Percentiles rank a stretch among this genome's conserved stretches.
These are phyloP conservation scores for Yamadazyma sp. DNA, from an alignment of 805 yeast species.

Conservation along the genomic window DNA sequence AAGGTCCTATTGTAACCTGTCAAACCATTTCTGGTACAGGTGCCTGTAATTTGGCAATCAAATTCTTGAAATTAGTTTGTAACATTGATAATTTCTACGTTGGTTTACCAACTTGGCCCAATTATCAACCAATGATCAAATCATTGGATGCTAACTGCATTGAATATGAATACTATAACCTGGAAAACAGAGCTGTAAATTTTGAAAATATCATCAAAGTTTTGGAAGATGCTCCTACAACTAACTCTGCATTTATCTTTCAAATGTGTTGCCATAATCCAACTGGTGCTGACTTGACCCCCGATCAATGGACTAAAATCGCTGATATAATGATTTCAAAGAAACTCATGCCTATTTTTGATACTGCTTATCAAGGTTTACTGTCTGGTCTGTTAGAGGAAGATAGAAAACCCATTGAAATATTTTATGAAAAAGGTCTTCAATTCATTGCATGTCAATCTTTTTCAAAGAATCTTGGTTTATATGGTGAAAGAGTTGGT, in stretches of 20 bases:
- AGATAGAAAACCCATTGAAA: slow-evolving; percentile 31
- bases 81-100: slow-evolving; percentile 26
- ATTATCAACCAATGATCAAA: slow-evolving; percentile 34
- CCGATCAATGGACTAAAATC: slow-evolving; percentile 34
- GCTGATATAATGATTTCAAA: slow-evolving; percentile 21
- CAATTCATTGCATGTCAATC: slow-evolving; percentile 29
- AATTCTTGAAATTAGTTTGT: slow-evolving; percentile 19
- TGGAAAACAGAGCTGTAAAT: slow-evolving; percentile 23
- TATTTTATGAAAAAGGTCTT: slow-evolving; percentile 28
- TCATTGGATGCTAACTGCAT: slow-evolving; percentile 25
- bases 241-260: slow-evolving; percentile 30
- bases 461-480: slow-evolving; percentile 41
- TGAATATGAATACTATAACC: slow-evolving; percentile 29
- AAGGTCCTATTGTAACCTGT: slow-evolving; percentile 28
- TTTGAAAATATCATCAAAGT: slow-evolving; percentile 22
- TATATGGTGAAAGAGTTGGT: slow-evolving; percentile 39
- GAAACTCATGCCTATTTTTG: slow-evolving; percentile 30
- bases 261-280: slow-evolving; percentile 46
- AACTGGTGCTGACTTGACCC: slow-evolving; percentile 37
- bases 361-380: slow-evolving; percentile 42
- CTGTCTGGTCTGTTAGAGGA: slow-evolving; percentile 57
- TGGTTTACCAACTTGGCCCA: slow-evolving; percentile 39
- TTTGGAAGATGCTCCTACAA: slow-evolving; percentile 23
- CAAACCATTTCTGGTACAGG: slow-evolving; percentile 43
- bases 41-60: slow-evolving; percentile 34